Base-by-base conservation (phyloP, 108 stramenopile species). In the Cylindrotheca fusiformis region DNA sequence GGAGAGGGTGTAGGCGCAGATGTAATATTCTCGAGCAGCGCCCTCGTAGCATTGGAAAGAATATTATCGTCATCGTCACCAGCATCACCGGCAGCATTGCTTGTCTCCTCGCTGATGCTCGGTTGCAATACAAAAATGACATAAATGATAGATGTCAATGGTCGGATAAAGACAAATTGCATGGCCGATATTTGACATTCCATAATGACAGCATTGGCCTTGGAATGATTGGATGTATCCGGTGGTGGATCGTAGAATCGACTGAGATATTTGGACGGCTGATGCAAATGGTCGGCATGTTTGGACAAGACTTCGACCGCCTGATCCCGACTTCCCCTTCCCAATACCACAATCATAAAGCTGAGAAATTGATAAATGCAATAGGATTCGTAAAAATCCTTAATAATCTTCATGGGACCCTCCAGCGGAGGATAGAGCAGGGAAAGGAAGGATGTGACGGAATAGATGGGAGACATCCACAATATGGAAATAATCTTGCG, bases 401-500 rank as follows among this genome's bases (percentile, higher is more conserved):
- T 75, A 58, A 93, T 66, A 22, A 92, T 77, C 3, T 72, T 71
- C 36, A 95, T 74, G 33, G 81, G 88, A 10, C 73, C 84, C 32
- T 85, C 82, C 6, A 77, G 32, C 10, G 52, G 32, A 3, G 87
- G 83, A 54, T 82, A 78, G 4, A 93, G 20, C 3, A 95, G 67
- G 36, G 69, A 78, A 28, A 91, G 50, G 75, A 86, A 91, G 24
- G 79, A 72, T n/a, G 90, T 83, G 0, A 86, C 68, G 26, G 75
- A 56, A 76, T 95, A 95, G 18, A 95, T 86, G 8, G 94, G 94
- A 24, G 78, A 79, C 91, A 95, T 93, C 91, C 91, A 96, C n/a
- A 96, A 41, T 52, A 96, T 85, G 10, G 91, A 84, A 58, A 91
- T 67, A 25, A 96, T 85, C 49, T 91, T 90, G 14, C 87, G 69